Conservation (phyloP, 1,284 basidiomycete species). For the Xerocomus minutiporus region DNA sequence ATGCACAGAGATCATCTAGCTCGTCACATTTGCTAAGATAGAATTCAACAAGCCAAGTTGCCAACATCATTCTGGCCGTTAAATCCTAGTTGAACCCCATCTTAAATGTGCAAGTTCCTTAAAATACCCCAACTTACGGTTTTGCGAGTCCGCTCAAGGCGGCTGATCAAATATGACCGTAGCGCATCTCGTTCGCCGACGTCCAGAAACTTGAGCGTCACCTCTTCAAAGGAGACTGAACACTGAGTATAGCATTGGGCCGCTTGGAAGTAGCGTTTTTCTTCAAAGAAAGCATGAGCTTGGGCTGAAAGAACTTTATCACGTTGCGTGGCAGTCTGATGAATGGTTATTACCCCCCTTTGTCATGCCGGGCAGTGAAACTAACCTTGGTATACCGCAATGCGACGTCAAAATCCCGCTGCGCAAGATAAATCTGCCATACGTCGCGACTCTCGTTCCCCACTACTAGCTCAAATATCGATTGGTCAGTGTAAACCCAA, state of each 20-base stretch:
- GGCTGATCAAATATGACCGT: slow-evolving; percentile 84
- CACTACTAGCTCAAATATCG: slow-evolving; percentile 86
- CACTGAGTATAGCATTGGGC: slow-evolving; percentile 91
- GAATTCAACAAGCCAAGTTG: slow-evolving; percentile 98
- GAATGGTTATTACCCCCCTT: slow-evolving; percentile 2
- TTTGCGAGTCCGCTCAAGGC: slow-evolving; percentile 79
- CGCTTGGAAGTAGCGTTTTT: slow-evolving; percentile 84
- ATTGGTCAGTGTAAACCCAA: slow-evolving; percentile 91
- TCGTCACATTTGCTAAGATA: slow-evolving; percentile 96
- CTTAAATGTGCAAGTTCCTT: neutral
- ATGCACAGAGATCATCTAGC: slow-evolving; percentile 84
- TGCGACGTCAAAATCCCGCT: slow-evolving; percentile 74
- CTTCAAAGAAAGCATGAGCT: slow-evolving; percentile 79
- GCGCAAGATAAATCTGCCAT: slow-evolving; percentile 87
- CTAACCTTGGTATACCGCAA: slow-evolving; percentile 77
- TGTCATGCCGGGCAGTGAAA: neutral
- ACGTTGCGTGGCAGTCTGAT: slow-evolving; percentile 76
- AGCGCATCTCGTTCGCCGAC: slow-evolving; percentile 89
- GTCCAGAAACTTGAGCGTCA: slow-evolving; percentile 88
- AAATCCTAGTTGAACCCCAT: slow-evolving; percentile 55
- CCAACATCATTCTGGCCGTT: slow-evolving; percentile 95
- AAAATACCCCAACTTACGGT: slow-evolving; percentile 45
- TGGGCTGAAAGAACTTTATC: slow-evolving; percentile 83
- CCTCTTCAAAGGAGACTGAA: slow-evolving; percentile 88
- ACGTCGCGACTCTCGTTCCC: slow-evolving; percentile 90